phyloP scores from a whole-genome alignment of 257 asterid species.

The Solanum sparsipilum region DNA sequence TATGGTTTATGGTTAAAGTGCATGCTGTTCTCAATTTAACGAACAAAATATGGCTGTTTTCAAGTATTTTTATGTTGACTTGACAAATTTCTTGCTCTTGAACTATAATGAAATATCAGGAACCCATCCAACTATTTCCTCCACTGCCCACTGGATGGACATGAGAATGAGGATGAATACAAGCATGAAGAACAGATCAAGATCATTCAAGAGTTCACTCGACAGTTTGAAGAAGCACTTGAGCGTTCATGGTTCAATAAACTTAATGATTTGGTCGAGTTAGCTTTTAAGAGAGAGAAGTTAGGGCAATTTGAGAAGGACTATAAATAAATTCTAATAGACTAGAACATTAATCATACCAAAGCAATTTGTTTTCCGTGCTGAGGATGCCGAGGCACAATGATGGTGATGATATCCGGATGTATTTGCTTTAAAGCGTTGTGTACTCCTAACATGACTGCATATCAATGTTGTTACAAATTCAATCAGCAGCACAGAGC shows the following conservation, averaged over 20 bases:
- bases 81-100: not conserved
- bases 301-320: not conserved
- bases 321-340: not conserved
- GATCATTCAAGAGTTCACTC: not conserved
- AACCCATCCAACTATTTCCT: not conserved
- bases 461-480: slow-evolving; percentile 17
- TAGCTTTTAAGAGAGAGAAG: not conserved
- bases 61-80: not conserved
- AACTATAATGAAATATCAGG: not conserved
- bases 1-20: not conserved
- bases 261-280: not conserved
- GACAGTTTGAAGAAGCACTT: not conserved
- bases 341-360: slow-evolving; percentile 36
- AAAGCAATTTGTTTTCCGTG: slow-evolving; percentile 50
- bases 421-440: slow-evolving; percentile 44
- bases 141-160: not conserved
- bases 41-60: not conserved
- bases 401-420: slow-evolving; percentile 57
- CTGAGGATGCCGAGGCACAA: slow-evolving; percentile 76
- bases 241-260: not conserved
- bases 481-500: slow-evolving; percentile 7
- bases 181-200: not conserved
- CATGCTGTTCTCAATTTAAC: not conserved
- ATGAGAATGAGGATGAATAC: not conserved
- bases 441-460: slow-evolving; percentile 77